These are phyloP conservation scores for Botrytis tulipae DNA, from an alignment of 2,329 filamentous ascomycete genomes.

Conservation along the genomic window DNA sequence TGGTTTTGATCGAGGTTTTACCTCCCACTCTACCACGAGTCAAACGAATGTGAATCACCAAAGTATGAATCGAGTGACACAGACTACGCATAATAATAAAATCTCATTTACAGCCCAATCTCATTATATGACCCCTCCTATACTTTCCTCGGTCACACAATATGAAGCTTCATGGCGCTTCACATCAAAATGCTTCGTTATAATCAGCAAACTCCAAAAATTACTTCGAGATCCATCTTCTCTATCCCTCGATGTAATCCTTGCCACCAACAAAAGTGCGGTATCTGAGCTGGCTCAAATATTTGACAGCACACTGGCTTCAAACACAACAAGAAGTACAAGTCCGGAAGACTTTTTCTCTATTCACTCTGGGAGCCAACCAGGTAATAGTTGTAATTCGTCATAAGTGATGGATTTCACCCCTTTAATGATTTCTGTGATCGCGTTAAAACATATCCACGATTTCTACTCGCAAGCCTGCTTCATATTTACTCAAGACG, in stretches of 20 bases:
- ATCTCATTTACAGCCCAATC: not conserved
- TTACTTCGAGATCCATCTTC: conserved; percentile 12
- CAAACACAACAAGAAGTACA: not conserved
- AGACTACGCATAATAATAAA: not conserved
- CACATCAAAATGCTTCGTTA: conserved; percentile 7
- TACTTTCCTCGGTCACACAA: not conserved
- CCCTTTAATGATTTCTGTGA: not conserved
- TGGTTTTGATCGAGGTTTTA: not conserved
- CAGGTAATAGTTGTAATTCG: not conserved
- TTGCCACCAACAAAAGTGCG: conserved; percentile 14
- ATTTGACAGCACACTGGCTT: not conserved
- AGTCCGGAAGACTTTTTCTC: not conserved
- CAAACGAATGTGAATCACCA: not conserved
- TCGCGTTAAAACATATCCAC: conserved; percentile 6
- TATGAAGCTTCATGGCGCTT: not conserved
- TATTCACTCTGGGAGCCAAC: not conserved
- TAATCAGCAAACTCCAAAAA: conserved; percentile 12
- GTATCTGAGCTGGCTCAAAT: conserved; percentile 5
- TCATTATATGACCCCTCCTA: not conserved
- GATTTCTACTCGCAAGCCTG: conserved; percentile 16
- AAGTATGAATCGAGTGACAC: not conserved
- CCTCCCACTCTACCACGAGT: not conserved
- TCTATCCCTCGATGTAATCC: conserved; percentile 9
- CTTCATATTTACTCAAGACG: conserved; percentile 3
- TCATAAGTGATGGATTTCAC: not conserved